These are phyloP conservation scores for Penicillium nucicola DNA, from an alignment of 495 filamentous ascomycete genomes.

Conservation along the genomic window DNA sequence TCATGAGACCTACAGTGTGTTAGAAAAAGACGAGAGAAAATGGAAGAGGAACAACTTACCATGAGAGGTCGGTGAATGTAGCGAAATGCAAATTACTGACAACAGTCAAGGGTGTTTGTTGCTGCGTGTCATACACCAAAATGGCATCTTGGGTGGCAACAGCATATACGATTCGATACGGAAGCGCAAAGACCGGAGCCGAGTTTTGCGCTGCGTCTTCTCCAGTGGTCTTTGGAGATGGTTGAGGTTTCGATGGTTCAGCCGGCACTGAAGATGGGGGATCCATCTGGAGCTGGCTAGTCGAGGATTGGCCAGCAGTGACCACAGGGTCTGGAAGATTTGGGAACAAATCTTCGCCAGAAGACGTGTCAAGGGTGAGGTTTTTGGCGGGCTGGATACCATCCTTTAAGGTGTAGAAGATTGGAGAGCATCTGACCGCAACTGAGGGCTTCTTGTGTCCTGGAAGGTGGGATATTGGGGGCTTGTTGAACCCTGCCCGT, in stretches of 20 bases:
- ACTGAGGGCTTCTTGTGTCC: constrained; percentile 99
- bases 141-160: constrained; percentile 97
- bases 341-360: constrained; percentile 76
- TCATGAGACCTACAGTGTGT: constrained; percentile 77
- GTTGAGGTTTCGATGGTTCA: constrained; percentile 40
- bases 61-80: constrained; percentile 94
- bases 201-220: constrained; percentile 51
- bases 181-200: constrained; percentile 71
- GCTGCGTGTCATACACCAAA: constrained; percentile 96
- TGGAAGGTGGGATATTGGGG: constrained; percentile 94
- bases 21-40: constrained; percentile 22
- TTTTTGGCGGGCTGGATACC: constrained; percentile 68
- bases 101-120: constrained; percentile 84
- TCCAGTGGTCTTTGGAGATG: constrained; percentile 52
- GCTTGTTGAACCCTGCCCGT: constrained; percentile 92
- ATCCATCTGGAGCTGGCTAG: constrained; percentile 69
- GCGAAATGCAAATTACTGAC: constrained; percentile 97
- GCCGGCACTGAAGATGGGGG: constrained; percentile 64
- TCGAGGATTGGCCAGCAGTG: constrained; percentile 47
- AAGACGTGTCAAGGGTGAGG: constrained; percentile 92
- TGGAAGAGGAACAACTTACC: constrained; percentile 53
- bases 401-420: constrained; percentile 80
- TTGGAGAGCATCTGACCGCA: constrained; percentile 88
- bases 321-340: constrained; percentile 80
- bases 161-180: constrained; percentile 93